Evolutionary conservation across 768 basidiomycete genomes (phyloP).

Genomic region (Leccinum incarnatum): DNA sequence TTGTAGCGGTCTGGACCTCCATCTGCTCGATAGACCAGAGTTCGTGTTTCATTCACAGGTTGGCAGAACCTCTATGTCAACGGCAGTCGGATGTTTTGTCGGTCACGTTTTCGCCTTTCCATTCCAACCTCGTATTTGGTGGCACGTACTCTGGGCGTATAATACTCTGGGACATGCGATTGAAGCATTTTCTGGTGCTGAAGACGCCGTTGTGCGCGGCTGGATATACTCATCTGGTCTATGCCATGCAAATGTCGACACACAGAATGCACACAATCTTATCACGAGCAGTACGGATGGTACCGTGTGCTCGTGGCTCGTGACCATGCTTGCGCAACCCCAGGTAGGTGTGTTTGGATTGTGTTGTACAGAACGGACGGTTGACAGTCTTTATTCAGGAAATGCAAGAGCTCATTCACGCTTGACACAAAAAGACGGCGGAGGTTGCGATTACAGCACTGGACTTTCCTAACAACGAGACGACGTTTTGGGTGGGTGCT

Average conservation of each 20-base stretch:
- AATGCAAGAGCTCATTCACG: constrained; percentile 85
- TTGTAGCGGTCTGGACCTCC: constrained; percentile 96
- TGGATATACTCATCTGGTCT: constrained; percentile 97
- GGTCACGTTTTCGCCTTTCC: constrained; percentile 95
- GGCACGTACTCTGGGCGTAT: constrained; percentile 99
- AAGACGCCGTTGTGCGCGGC: constrained; percentile 96
- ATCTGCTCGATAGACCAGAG: constrained; percentile 91
- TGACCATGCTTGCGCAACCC: constrained; percentile 98
- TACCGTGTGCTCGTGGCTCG: constrained; percentile 94
- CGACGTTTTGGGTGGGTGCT: constrained; percentile 96
- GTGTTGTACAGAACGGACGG: not conserved
- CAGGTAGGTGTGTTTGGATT: constrained; percentile 52
- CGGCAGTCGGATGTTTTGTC: constrained; percentile 94
- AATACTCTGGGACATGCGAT: constrained; percentile 95
- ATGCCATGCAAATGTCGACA: constrained; percentile 98
- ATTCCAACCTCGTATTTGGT: constrained; percentile 95
- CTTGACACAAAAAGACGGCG: constrained; percentile 93
- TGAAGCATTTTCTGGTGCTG: constrained; percentile 91
- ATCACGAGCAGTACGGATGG: constrained; percentile 98
- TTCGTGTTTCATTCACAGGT: constrained; percentile 99
- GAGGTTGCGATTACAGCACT: constrained; percentile 94
- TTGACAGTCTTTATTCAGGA: constrained; percentile 54
- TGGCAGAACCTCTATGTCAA: constrained; percentile 23
- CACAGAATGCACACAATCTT: constrained; percentile 97
- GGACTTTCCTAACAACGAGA: constrained; percentile 95